Percentiles rank a stretch among this genome's conserved stretches.
Evolutionary conservation across 768 basidiomycete genomes (phyloP).

Genomic region (Mycena olivaceomarginata): DNA sequence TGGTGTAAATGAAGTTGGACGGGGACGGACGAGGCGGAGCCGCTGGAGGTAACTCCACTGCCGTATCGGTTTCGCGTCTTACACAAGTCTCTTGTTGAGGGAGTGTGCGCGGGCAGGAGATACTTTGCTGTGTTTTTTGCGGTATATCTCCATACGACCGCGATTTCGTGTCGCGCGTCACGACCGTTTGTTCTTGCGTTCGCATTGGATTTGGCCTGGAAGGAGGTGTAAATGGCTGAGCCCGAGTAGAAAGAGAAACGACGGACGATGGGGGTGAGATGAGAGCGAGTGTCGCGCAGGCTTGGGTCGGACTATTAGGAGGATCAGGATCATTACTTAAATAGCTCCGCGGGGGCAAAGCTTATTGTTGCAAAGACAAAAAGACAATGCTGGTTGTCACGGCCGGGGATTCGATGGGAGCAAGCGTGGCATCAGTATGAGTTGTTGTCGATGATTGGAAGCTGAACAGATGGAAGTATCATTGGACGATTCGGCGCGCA

Average conservation of each 20-base stretch:
- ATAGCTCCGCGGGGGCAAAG: slow-evolving; percentile 22
- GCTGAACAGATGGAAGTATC: not conserved
- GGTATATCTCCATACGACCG: not conserved
- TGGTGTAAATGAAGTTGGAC: slow-evolving; percentile 7
- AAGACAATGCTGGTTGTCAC: slow-evolving; percentile 31
- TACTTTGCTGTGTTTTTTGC: not conserved
- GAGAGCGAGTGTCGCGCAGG: not conserved
- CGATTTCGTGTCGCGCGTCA: not conserved
- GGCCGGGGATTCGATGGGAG: not conserved
- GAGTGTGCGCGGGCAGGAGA: not conserved
- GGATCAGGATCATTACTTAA: not conserved
- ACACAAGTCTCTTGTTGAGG: not conserved
- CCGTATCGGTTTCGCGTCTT: not conserved
- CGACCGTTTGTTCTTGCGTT: not conserved
- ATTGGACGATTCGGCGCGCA: not conserved
- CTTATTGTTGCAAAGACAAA: slow-evolving; percentile 39
- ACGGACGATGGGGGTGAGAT: not conserved
- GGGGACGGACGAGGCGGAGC: not conserved
- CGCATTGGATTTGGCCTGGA: slow-evolving; percentile 3
- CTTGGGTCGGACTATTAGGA: not conserved
- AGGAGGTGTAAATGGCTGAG: not conserved
- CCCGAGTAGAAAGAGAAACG: not conserved
- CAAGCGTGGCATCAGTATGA: not conserved
- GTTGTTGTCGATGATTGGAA: not conserved
- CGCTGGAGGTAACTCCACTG: too few relatives aligned